These are phyloP conservation scores for Pilasporangium apinafurcum DNA, from an alignment of 352 stramenopile genomes.

Conservation along the genomic window DNA sequence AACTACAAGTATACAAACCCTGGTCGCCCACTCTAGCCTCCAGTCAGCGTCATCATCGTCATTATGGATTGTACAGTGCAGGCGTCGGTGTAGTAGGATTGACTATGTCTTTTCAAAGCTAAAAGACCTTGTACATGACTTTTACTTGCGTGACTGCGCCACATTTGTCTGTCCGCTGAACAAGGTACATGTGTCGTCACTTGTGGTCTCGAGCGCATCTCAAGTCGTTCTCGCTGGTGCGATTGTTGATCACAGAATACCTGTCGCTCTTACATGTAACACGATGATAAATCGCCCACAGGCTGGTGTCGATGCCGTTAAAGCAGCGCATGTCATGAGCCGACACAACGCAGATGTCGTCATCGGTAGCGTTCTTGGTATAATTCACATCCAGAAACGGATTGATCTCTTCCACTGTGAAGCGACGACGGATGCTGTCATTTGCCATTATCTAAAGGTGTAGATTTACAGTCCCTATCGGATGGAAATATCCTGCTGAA, in stretches of 20 bases:
- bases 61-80: conserved; percentile 28
- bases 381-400: conserved; percentile 67
- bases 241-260: conserved; percentile 34
- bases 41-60: too few relatives aligned
- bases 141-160: conserved; percentile 86
- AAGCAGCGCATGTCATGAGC: conserved; percentile 91
- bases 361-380: conserved; percentile 88
- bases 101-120: conserved; percentile 92
- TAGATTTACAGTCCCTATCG: conserved; percentile 89
- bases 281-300: conserved; percentile 48
- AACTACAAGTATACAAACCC: too few relatives aligned
- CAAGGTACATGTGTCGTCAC: conserved; percentile 85
- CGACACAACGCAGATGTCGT: conserved; percentile 82
- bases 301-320: conserved; percentile 78
- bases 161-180: conserved; percentile 88
- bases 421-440: conserved; percentile 79
- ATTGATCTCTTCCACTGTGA: conserved; percentile 57
- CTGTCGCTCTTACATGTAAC: conserved; percentile 2
- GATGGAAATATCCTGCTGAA: conserved; percentile 92
- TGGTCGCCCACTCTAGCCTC: too few relatives aligned
- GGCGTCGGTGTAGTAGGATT: conserved; percentile 13
- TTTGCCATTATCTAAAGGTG: conserved; percentile 84
- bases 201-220: conserved; percentile 94
- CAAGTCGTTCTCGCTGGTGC: conserved; percentile 64
- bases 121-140: conserved; percentile 85